phyloP scores from a whole-genome alignment of 805 yeast species.

The Cyberlindnera maclurae region DNA sequence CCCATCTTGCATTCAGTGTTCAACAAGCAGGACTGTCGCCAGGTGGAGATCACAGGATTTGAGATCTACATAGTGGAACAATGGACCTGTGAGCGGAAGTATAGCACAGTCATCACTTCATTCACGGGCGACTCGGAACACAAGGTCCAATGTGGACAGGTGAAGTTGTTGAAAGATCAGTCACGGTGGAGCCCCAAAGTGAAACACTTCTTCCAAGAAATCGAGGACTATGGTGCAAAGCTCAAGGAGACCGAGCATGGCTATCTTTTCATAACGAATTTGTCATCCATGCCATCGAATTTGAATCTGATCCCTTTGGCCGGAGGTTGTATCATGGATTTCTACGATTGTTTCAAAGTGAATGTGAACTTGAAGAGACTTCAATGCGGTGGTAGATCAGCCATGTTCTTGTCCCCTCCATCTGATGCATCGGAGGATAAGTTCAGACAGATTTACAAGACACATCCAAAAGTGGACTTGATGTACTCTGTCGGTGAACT shows the following conservation, averaged over 20 bases:
- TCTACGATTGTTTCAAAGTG: constrained; percentile 53
- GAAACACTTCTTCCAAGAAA: constrained; percentile 55
- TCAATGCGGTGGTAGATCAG: constrained; percentile 82
- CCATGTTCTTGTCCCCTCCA: constrained; percentile 61
- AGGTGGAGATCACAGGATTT: constrained; percentile 56
- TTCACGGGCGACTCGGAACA: constrained; percentile 82
- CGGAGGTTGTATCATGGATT: constrained; percentile 40
- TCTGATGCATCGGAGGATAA: constrained; percentile 76
- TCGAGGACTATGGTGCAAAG: constrained; percentile 58
- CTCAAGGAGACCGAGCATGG: constrained; percentile 59
- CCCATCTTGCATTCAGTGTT: constrained; percentile 43
- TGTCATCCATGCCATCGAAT: constrained; percentile 74
- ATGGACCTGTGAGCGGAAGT: constrained; percentile 74
- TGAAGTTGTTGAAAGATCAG: constrained; percentile 37
- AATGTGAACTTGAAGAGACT: constrained; percentile 72
- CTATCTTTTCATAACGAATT: constrained; percentile 67
- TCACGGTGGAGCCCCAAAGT: constrained; percentile 34
- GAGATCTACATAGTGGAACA: constrained; percentile 92
- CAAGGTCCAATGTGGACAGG: constrained; percentile 50
- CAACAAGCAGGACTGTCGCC: constrained; percentile 36
- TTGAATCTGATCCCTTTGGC: constrained; percentile 66
- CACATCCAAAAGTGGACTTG: constrained; percentile 32
- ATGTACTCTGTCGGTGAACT: constrained; percentile 40
- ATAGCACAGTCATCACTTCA: constrained; percentile 64
- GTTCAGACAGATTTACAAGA: constrained; percentile 66